Base-by-base conservation (phyloP, 495 filamentous ascomycete species). In the Delitschia confertaspora region DNA sequence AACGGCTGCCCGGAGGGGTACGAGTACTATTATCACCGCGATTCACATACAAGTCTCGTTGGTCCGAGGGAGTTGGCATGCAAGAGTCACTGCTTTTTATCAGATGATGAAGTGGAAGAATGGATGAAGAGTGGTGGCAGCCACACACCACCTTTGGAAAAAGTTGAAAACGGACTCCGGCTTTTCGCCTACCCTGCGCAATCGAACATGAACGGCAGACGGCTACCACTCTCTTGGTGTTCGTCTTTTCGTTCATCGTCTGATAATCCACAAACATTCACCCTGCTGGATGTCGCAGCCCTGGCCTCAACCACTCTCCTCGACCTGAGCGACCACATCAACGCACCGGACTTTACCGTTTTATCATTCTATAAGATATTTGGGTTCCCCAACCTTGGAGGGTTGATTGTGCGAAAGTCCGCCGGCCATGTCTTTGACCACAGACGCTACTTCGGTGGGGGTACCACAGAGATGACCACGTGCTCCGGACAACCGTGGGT, bases 321-420 rank as follows among this genome's bases (percentile, higher is more conserved):
- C 42, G 70, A 76, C 49, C 70, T 89, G 19, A 70, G 66, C 31
- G 68, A 86, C 45, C 53, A 72, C 2, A 64, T 67, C 7, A 61
- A 57, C 13, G 79, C 82, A 7, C 82, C 83, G 0, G 84, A 89
- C 51, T 88, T 88, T 47, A 76, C 69, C 5, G 76, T 73, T 25
- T 45, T 87, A 17, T 83, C 78, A 6, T 76, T 88, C 56, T 87
- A 88, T 61, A 89, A 89, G 61, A 82, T 88, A 38, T 88, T 88
- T 56, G 83, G 83, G 10, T 83, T 84, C 43, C 83, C 83, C 0
- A 78, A 88, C 42, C 68, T 89, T 11, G 84, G 83, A 1, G 83
- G 73, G 4, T 60, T 88, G 17, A 70, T 86, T 26, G 70, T 88
- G 9, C 72, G 80, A 19, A 78, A 70, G 51, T 65, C 69, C 14